These are phyloP conservation scores for Homolaphlyctis polyrhiza DNA, from an alignment of 371 early-diverging fungal species.

Conservation along the genomic window DNA sequence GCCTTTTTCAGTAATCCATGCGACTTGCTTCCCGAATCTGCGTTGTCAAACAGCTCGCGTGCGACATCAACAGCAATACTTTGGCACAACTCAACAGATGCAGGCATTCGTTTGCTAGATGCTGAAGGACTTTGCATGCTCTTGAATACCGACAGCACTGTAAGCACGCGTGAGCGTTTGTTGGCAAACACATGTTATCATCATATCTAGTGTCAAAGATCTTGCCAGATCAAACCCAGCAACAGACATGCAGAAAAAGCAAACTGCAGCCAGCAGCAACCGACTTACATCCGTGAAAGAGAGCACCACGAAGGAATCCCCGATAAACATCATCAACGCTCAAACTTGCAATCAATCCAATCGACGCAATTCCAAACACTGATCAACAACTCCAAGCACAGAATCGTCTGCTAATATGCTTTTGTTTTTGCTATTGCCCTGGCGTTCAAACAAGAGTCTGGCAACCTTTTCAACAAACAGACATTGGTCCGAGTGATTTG, in stretches of 20 bases:
- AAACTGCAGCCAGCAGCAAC: no score
- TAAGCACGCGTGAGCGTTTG: not conserved
- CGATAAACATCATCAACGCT: not conserved
- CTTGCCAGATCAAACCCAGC: no score
- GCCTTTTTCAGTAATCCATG: slow-evolving; percentile 68
- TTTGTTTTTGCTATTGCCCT: no score
- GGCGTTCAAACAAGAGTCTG: not conserved
- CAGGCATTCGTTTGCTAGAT: not conserved
- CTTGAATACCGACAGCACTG: not conserved
- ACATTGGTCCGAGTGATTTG: not conserved
- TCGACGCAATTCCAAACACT: not conserved
- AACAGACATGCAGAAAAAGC: no score
- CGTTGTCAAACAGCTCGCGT: slow-evolving; percentile 72
- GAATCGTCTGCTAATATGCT: not conserved
- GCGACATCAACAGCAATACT: slow-evolving; percentile 65
- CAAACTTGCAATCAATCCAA: not conserved
- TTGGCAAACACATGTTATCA: not conserved
- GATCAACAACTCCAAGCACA: not conserved
- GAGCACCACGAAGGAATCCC: not conserved
- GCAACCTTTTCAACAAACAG: not conserved
- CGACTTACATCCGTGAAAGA: slow-evolving; percentile 1
- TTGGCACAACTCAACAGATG: slow-evolving; percentile 46
- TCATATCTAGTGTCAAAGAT: no score
- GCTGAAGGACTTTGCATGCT: not conserved
- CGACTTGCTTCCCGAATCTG: slow-evolving; percentile 61